Evolutionary conservation across 441 rosid species (phyloP), one percentile per base, ranked within the genome.

Genomic region (Erodium moschatum): DNA sequence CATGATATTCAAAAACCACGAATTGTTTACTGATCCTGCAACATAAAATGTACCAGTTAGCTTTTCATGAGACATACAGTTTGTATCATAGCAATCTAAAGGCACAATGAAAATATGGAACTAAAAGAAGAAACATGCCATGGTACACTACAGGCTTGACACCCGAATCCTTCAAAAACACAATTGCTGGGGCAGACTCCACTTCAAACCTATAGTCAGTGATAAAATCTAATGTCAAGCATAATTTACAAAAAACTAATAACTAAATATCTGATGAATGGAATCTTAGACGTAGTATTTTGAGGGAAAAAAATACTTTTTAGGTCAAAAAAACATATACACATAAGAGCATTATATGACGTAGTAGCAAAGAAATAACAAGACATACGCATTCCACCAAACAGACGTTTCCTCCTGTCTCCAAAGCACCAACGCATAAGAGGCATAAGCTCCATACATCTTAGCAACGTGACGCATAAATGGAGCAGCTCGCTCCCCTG

Each of bases 401-500:
- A 89, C 72, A 60, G 97, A 84, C 74, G 92, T 85, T 77, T 94
- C 97, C 81, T 91, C 97, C 78, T 91, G 89, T 69, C 85, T 81
- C 97, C 99, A 94, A 31, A 94, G 85, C 63, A 94, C 85, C 61
- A 82, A 85, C 18, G 94, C 91, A 77, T 88, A 81, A 48, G 97
- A 86, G 66, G 91, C 90, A 84, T 86, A 86, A 76, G 83, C 83
- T 91, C 87, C 83, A 74, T 89, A 91, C 70, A 83, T 77, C 79
- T 84, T 87, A 62, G 96, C 92, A 77, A 86, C 86, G 73, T 87
- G 91, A 27, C 99, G 97, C 8, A 89, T 72, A 73, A 79, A 73
- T 64, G 99, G 97, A 78, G 91, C 80, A 48, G 97, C 97, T 62
- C 99, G 94, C 80, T 85, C 91, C 78, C 97, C 99, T n/a, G 97